Percentiles rank a stretch among this genome's conserved stretches.
These are phyloP conservation scores for Cystobasidiopsis lactophilus DNA, from an alignment of 768 basidiomycete species.

Conservation along the genomic window DNA sequence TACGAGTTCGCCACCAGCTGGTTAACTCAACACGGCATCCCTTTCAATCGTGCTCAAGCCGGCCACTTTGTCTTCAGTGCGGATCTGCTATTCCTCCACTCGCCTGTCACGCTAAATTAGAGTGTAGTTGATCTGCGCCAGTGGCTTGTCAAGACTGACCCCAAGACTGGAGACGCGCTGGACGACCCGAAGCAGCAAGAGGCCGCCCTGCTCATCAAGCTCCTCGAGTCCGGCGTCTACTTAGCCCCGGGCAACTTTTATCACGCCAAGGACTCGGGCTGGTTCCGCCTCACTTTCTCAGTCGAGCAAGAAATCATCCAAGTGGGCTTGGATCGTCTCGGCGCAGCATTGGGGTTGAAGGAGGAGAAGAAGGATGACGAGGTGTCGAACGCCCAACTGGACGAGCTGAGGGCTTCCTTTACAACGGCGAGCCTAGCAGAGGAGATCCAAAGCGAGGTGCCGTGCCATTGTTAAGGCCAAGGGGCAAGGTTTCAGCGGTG, in stretches of 20 bases:
- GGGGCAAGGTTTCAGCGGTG: too few relatives aligned
- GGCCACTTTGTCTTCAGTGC: not conserved
- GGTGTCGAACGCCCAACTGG: too few relatives aligned
- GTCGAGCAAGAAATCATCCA: constrained; percentile 10
- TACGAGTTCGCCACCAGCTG: constrained; percentile 10
- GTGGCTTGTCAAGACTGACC: constrained; percentile 2
- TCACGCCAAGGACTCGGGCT: constrained; percentile 4
- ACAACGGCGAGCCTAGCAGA: too few relatives aligned
- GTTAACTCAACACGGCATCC: constrained; percentile 11
- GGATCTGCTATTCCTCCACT: constrained; percentile 8
- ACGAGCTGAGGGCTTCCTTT: too few relatives aligned
- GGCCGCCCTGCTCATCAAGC: constrained; percentile 1
- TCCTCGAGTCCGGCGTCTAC: constrained; percentile 7
- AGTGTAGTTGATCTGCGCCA: constrained; percentile 13
- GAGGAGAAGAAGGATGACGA: too few relatives aligned
- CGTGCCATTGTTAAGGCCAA: too few relatives aligned
- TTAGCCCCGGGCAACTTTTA: constrained; percentile 5
- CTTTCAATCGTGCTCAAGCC: not conserved
- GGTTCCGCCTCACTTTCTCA: constrained; percentile 17
- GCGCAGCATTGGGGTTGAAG: too few relatives aligned
- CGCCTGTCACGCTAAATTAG: constrained; percentile 15
- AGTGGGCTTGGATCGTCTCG: not conserved
- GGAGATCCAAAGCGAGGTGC: too few relatives aligned
- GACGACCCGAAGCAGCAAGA: constrained; percentile 6
- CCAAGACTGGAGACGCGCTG: not conserved